These are phyloP conservation scores for Chrysopogon serrulatus DNA, from an alignment of 176 grass and related monocot species.

Conservation along the genomic window DNA sequence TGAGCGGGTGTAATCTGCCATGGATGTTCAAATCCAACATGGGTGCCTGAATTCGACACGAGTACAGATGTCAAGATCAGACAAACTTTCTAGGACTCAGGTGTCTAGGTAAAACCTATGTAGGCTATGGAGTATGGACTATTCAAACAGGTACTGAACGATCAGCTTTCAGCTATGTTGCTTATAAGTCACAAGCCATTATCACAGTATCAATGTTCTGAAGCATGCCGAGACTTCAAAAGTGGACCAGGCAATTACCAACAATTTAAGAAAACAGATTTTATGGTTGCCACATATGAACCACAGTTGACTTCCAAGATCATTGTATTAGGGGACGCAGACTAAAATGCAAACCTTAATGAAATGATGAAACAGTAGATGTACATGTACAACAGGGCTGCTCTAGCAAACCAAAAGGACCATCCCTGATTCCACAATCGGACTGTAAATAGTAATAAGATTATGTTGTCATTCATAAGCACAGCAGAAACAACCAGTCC, in stretches of 20 bases:
- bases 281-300: background rate
- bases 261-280: background rate
- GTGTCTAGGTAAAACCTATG: background rate
- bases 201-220: background rate
- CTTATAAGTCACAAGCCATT: background rate
- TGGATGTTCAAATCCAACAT: background rate
- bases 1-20: background rate
- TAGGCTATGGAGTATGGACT: background rate
- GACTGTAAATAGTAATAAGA: background rate
- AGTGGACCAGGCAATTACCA: background rate
- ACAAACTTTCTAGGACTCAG: background rate
- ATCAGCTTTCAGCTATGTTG: background rate
- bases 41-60: background rate
- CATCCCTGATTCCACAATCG: background rate
- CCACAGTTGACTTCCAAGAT: background rate
- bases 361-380: background rate
- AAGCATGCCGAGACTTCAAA: background rate
- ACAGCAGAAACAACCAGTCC: background rate
- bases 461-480: background rate
- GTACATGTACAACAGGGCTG: background rate
- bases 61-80: background rate
- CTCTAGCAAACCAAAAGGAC: background rate
- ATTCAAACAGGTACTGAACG: background rate
- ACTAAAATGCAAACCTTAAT: background rate
- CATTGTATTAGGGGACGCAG: background rate